These are phyloP conservation scores for Sambucus nigra DNA, from an alignment of 129 eudicot species.

Conservation along the genomic window DNA sequence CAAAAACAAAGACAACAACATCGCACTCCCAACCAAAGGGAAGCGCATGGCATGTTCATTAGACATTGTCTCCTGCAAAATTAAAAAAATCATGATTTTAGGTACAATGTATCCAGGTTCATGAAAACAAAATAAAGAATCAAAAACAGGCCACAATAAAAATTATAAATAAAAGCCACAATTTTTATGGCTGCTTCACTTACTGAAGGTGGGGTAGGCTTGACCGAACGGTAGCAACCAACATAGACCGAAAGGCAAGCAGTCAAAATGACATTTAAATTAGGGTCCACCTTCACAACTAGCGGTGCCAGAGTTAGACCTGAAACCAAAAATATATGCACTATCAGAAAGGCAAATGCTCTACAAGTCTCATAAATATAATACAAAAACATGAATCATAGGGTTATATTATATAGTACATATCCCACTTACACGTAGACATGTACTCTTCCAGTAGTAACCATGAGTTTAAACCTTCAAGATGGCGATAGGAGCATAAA, in stretches of 20 bases:
- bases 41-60: constrained; percentile 96
- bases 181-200: constrained; percentile 29
- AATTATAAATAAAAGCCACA: too few relatives aligned
- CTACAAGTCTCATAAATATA: too few relatives aligned
- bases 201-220: constrained; percentile 97
- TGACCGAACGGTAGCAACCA: constrained; percentile 94
- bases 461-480: too few relatives aligned
- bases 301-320: constrained; percentile 82
- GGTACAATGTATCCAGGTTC: background rate
- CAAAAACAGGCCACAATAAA: background rate
- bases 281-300: constrained; percentile 81
- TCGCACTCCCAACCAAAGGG: constrained; percentile 94
- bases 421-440: too few relatives aligned
- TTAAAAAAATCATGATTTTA: background rate
- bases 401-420: too few relatives aligned
- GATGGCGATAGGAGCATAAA: too few relatives aligned
- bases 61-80: constrained; percentile 90
- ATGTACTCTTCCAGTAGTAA: too few relatives aligned
- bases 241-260: constrained; percentile 89
- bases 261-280: constrained; percentile 80
- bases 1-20: constrained; percentile 83
- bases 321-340: constrained; percentile 24
- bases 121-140: background rate
- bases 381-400: too few relatives aligned
- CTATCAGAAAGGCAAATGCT: background rate